Percentiles rank a stretch among this genome's conserved stretches.
These are phyloP conservation scores for Purshia tridentata DNA, from an alignment of 306 rosid species.

Conservation along the genomic window DNA sequence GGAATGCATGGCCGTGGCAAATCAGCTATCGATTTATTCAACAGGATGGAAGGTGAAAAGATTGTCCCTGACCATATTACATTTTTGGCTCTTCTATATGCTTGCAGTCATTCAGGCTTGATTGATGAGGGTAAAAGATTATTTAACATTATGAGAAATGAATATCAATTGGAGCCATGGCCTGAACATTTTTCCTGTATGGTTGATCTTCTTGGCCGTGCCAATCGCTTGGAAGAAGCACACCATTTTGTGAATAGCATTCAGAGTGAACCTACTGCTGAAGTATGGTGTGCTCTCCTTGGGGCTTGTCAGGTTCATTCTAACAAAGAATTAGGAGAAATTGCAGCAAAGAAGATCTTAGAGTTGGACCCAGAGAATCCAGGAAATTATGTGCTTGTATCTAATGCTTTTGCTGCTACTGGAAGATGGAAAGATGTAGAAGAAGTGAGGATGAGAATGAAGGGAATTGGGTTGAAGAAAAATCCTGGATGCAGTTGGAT, in stretches of 20 bases:
- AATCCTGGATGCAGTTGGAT: constrained; percentile 85
- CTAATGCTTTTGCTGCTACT: constrained; percentile 62
- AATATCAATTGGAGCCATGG: constrained; percentile 68
- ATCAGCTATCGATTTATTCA: constrained; percentile 53
- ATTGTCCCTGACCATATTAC: constrained; percentile 64
- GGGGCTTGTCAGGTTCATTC: constrained; percentile 69
- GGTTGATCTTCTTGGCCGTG: constrained; percentile 74
- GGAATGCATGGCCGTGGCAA: constrained; percentile 77
- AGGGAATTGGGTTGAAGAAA: constrained; percentile 64
- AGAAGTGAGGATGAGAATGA: constrained; percentile 65
- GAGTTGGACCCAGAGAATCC: constrained; percentile 53
- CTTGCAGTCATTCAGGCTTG: constrained; percentile 83
- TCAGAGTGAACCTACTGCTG: constrained; percentile 52
- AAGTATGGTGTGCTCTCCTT: constrained; percentile 80
- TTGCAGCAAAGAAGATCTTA: constrained; percentile 60
- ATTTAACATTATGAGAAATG: constrained; percentile 47
- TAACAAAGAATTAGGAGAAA: constrained; percentile 57
- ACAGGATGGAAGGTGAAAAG: constrained; percentile 46
- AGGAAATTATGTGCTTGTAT: constrained; percentile 65
- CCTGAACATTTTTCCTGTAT: constrained; percentile 74
- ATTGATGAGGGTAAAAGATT: constrained; percentile 52
- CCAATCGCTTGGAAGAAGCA: constrained; percentile 72
- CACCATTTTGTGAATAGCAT: constrained; percentile 50
- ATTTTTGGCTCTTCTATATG: constrained; percentile 69
- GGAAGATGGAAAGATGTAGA: constrained; percentile 69